Base-by-base conservation (phyloP, 2,329 filamentous ascomycete genomes). In the Sclerotinia nivalis region DNA sequence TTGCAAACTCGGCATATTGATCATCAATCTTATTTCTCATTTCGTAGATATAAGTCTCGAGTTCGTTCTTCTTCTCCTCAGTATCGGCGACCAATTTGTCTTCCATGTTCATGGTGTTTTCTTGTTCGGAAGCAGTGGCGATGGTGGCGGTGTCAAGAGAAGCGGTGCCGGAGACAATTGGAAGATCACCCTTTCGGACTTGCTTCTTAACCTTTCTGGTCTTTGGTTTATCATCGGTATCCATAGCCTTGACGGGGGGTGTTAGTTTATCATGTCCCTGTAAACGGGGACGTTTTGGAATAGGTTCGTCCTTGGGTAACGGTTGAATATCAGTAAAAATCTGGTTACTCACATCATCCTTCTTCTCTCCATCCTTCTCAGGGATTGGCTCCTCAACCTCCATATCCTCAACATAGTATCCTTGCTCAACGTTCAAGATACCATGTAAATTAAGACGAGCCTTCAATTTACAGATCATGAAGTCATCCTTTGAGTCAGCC, bases 381-480 rank as follows among this genome's bases (percentile, higher is more conserved):
- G 92, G 91, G 72, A 97, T 85, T 73, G 95, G 93, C 84, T 97
- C 94, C 84, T 99, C 96, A 69, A 98, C 90, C 83, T 99, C 96
- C 79, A 96, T 89, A 80, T 99, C 96, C 84, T 99, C 96, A 68
- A 99, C 96, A 78, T 93, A 98, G 86, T 99, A 99, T 72, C 94
- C 96, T 73, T 90, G 94, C 85, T 99, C 96, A 50, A 99, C 91
- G 80, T 98, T 98, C 75, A 99, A 86, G 71, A 99, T 88, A 81
- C 96, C 96, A 84, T 98, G 94, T 74, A 98, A 88, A 84, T 99
- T 99, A 69, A 99, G 88, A 73, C 96, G 90, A 61, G 96, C 95
- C 88, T 98, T 98, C 73, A 99, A 90, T 86, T 99, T 99, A 91
- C 96, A 99, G 78, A 98, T 96, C 95, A 99, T 98, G 82, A 98